Evolutionary conservation across 2,329 filamentous ascomycete genomes (phyloP).

Genomic region (Monosporascus sp.): DNA sequence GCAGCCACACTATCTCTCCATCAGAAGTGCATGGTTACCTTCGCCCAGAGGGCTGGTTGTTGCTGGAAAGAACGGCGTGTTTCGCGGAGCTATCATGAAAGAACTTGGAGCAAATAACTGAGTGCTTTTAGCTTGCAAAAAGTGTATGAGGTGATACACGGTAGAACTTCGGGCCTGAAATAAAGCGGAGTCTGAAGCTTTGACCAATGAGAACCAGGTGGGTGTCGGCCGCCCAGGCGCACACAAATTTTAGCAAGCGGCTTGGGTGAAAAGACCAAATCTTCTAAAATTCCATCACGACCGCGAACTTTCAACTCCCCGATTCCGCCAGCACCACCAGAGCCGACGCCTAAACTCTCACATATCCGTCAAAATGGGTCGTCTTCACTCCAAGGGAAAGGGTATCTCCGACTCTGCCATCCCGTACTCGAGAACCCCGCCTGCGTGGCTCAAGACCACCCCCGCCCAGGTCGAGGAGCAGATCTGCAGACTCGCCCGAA

Average conservation of each 20-base stretch:
- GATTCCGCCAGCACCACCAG: conserved; percentile 17
- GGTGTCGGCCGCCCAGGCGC: neutral
- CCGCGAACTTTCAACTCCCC: conserved; percentile 8
- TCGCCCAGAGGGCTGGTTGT: neutral
- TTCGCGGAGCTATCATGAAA: conserved; percentile 4
- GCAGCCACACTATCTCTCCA: too few relatives aligned
- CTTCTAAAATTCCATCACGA: conserved; percentile 12
- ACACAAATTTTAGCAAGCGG: conserved; percentile 16
- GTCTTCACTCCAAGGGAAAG: conserved; percentile 99
- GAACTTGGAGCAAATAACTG: conserved; percentile 6
- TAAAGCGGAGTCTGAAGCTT: neutral
- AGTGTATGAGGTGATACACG: conserved; percentile 1
- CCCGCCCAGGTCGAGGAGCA: conserved; percentile 98
- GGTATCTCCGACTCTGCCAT: conserved; percentile 94
- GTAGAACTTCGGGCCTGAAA: neutral
- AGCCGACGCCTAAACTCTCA: conserved; percentile 17
- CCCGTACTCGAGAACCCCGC: conserved; percentile 91
- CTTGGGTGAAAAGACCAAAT: conserved; percentile 14
- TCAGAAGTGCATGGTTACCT: too few relatives aligned
- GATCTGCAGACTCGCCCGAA: conserved; percentile 98
- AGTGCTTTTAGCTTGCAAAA: neutral
- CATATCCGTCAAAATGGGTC: conserved; percentile 70
- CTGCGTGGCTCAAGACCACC: conserved; percentile 97
- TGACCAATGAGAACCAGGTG: neutral
- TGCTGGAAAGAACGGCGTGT: neutral